Evolutionary conservation across 352 stramenopile genomes (phyloP).

Genomic region (Aphanomyces invadans): DNA sequence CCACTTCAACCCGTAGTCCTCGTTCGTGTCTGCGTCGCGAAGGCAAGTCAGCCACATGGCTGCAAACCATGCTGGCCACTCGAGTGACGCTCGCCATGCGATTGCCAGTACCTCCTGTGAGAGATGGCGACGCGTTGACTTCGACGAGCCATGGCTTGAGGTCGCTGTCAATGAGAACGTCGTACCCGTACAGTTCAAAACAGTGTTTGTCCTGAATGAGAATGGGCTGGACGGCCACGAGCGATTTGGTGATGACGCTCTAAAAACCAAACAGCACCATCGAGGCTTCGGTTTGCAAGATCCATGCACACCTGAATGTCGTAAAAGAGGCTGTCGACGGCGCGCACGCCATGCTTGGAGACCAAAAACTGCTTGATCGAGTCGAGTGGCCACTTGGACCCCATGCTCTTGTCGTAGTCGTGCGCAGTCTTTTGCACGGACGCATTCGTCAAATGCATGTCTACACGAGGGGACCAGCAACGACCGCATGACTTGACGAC

Average conservation of each 20-base stretch:
- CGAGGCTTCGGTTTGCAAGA: not conserved
- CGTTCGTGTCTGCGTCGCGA: constrained; percentile 42
- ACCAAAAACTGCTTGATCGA: constrained; percentile 59
- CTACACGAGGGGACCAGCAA: constrained; percentile 44
- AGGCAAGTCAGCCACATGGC: not conserved
- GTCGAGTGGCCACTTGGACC: constrained; percentile 57
- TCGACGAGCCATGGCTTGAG: constrained; percentile 84
- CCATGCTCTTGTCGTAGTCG: constrained; percentile 62
- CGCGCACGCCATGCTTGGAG: constrained; percentile 53
- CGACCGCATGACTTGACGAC: too few species aligned
- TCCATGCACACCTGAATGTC: constrained; percentile 49
- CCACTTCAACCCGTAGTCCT: constrained; percentile 80
- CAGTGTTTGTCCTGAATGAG: constrained; percentile 87
- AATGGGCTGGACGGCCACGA: constrained; percentile 73
- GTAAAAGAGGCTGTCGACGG: constrained; percentile 57
- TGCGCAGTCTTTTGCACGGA: constrained; percentile 82
- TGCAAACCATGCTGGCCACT: not conserved
- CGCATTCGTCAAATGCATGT: constrained; percentile 93
- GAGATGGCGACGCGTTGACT: constrained; percentile 69
- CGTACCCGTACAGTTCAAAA: constrained; percentile 88
- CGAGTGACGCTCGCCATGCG: not conserved
- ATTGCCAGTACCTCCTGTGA: constrained; percentile 26
- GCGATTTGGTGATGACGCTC: constrained; percentile 70
- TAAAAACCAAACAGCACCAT: not conserved
- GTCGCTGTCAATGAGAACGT: constrained; percentile 76